phyloP scores from a whole-genome alignment of 768 basidiomycete genomes.

The Amanita pseudoporphyria region DNA sequence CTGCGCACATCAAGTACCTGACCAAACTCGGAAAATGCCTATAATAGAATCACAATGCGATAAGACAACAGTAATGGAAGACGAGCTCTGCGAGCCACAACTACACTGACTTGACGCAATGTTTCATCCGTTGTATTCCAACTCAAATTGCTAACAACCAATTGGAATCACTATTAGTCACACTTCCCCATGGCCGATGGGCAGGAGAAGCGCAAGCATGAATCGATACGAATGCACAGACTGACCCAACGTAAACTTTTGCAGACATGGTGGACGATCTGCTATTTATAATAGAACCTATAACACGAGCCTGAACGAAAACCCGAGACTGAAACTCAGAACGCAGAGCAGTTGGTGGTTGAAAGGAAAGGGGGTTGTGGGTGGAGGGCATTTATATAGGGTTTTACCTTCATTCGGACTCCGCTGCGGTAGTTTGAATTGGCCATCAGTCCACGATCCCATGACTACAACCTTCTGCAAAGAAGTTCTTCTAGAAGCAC shows the following conservation, averaged over 20 bases:
- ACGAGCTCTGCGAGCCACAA: conserved; percentile 22
- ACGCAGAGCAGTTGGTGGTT: conserved; percentile 36
- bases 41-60: conserved; percentile 38
- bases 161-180: conserved; percentile 49
- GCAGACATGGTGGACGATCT: conserved; percentile 53
- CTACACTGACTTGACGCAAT: conserved; percentile 77
- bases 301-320: conserved; percentile 43
- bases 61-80: conserved; percentile 34
- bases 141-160: conserved; percentile 77
- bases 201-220: conserved; percentile 37
- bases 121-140: conserved; percentile 95
- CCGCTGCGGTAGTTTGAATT: conserved; percentile 24
- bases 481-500: not conserved
- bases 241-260: conserved; percentile 94
- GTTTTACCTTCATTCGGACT: conserved; percentile 33
- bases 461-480: conserved; percentile 3
- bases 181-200: conserved; percentile 30
- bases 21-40: conserved; percentile 83
- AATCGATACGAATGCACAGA: conserved; percentile 49
- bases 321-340: conserved; percentile 49
- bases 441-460: conserved; percentile 2
- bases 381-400: conserved; percentile 32
- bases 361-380: conserved; percentile 19
- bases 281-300: conserved; percentile 42
- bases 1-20: conserved; percentile 86